phyloP scores from a whole-genome alignment of 225 moss, liverwort and hornwort genomes.

The Neckera pumila region DNA sequence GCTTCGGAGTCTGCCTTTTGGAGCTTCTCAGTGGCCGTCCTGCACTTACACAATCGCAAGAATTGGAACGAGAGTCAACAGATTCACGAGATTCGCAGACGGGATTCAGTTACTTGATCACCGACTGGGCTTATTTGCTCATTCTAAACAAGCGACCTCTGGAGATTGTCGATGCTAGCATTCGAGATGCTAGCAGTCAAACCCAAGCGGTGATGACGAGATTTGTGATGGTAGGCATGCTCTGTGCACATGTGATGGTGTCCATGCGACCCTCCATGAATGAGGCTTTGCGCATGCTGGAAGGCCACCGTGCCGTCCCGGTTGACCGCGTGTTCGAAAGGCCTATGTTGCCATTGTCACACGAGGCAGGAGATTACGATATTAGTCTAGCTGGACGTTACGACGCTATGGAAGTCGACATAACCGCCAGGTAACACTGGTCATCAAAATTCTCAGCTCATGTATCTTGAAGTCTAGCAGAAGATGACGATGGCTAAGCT shows the following conservation, averaged over 20 bases:
- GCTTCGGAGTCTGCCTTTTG: constrained; percentile 22
- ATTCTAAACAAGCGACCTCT: neutral
- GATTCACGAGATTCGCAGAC: neutral
- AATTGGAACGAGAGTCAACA: neutral
- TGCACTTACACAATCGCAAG: neutral
- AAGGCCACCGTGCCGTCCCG: constrained; percentile 8
- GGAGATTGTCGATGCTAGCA: constrained; percentile 1
- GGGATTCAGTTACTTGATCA: neutral
- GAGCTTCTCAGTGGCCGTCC: constrained; percentile 25
- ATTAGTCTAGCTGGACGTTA: neutral
- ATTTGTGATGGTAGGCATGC: constrained; percentile 29
- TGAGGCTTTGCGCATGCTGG: constrained; percentile 21
- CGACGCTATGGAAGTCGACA: neutral
- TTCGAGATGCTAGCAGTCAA: neutral
- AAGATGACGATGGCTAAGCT: neutral
- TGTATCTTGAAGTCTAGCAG: neutral
- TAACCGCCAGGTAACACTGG: neutral
- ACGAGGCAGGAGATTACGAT: neutral
- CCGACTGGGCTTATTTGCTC: constrained; percentile 24
- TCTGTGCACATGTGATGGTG: constrained; percentile 24
- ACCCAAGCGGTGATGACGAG: neutral
- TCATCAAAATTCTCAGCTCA: neutral
- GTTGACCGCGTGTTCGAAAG: neutral
- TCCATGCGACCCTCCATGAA: constrained; percentile 20
- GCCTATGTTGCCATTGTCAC: neutral